phyloP scores from a whole-genome alignment of 805 yeast species.

The Saccharomycopsis malanga region DNA sequence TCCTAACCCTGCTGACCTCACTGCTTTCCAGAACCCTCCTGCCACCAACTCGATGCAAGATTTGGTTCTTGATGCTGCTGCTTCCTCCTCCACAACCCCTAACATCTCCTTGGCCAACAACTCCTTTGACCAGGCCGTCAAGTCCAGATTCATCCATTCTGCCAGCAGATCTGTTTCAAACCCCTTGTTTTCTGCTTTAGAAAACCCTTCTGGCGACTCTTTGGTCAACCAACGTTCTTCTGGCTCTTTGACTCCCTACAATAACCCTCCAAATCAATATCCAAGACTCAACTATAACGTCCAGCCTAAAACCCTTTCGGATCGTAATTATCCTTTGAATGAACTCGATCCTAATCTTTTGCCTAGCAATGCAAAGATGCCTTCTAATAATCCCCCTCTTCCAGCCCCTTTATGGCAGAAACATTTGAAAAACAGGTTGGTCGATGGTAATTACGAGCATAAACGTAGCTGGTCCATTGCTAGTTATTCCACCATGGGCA shows the following conservation, averaged over 20 bases:
- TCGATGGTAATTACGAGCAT: conserved; percentile 15
- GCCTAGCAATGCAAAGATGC: not conserved
- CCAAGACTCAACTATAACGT: not conserved
- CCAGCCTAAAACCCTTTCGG: not conserved
- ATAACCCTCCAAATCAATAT: not conserved
- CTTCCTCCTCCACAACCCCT: not conserved
- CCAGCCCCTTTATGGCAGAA: conserved; percentile 15
- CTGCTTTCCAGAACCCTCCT: not conserved
- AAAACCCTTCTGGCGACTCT: not conserved
- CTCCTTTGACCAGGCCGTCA: not conserved
- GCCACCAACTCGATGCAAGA: not conserved
- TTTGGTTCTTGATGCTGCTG: not conserved
- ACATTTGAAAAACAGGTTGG: conserved; percentile 12
- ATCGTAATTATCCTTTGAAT: conserved; percentile 7
- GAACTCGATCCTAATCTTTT: conserved; percentile 14
- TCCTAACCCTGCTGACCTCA: not conserved
- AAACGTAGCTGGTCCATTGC: conserved; percentile 21
- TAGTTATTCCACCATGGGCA: not conserved
- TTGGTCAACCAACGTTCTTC: not conserved
- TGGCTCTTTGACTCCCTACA: not conserved
- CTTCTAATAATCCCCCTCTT: not conserved
- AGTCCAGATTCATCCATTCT: conserved; percentile 12
- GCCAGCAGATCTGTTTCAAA: conserved; percentile 17
- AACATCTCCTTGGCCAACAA: not conserved
- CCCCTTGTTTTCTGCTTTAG: conserved; percentile 11